Conservation (phyloP, 2,329 filamentous ascomycete species). For the Epichloe typhina region DNA sequence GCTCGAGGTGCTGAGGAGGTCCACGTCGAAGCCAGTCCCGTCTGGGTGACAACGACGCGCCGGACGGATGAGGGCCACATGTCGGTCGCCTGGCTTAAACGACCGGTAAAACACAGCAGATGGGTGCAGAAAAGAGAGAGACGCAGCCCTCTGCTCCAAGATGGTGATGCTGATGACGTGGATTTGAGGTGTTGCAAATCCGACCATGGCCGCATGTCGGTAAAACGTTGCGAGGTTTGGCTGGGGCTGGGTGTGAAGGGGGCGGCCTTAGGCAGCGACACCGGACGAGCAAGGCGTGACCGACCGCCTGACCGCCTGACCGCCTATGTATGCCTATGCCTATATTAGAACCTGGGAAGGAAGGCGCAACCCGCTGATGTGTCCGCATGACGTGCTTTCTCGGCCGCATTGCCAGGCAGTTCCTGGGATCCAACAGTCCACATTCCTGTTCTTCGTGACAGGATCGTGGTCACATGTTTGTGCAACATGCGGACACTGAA, state of each 20-base stretch:
- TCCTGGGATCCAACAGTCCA: no score
- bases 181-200: slow-evolving; percentile 16
- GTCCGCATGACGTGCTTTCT: slow-evolving; percentile 1
- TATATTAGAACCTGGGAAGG: background rate
- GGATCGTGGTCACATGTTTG: background rate
- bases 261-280: slow-evolving; percentile 24
- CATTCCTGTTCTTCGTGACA: background rate
- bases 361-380: background rate
- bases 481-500: background rate
- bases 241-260: background rate
- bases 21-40: slow-evolving; percentile 28
- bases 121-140: slow-evolving; percentile 6
- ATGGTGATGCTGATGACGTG: slow-evolving; percentile 20
- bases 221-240: slow-evolving; percentile 2
- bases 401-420: background rate
- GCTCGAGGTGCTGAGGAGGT: slow-evolving; percentile 27
- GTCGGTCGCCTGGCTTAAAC: slow-evolving; percentile 16
- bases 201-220: slow-evolving; percentile 21
- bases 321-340: no score
- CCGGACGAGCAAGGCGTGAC: slow-evolving; percentile 8
- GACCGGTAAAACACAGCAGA: slow-evolving; percentile 2
- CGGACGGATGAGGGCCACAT: slow-evolving; percentile 45
- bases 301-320: background rate
- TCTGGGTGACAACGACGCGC: slow-evolving; percentile 37
- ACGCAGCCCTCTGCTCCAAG: slow-evolving; percentile 13